Conservation (phyloP, 768 basidiomycete species). For the Dacryopinax primogenitus region DNA sequence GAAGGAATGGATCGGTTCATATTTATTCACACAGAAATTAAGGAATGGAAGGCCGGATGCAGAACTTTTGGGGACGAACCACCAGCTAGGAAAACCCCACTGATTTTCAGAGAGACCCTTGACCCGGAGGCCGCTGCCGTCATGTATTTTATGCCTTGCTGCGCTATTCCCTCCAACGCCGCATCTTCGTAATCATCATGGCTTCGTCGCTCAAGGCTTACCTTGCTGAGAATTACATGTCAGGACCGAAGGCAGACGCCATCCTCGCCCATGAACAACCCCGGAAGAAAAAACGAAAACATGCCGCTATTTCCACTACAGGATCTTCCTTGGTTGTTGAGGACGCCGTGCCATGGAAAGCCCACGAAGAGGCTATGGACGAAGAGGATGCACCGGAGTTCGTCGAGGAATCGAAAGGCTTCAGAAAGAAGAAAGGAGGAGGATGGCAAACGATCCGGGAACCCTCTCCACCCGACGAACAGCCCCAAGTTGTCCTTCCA, state of each 20-base stretch:
- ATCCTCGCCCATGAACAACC: constrained; percentile 57
- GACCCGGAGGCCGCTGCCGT: constrained; percentile 8
- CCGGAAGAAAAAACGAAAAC: constrained; percentile 51
- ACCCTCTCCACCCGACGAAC: constrained; percentile 50
- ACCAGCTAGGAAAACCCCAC: neutral
- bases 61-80: neutral
- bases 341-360: constrained; percentile 52
- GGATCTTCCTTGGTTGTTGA: constrained; percentile 12
- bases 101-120: no score
- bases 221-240: constrained; percentile 87
- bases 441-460: constrained; percentile 19
- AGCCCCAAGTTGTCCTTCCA: constrained; percentile 41
- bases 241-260: constrained; percentile 89
- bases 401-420: constrained; percentile 20
- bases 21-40: neutral
- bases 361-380: constrained; percentile 37
- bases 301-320: constrained; percentile 19
- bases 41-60: neutral
- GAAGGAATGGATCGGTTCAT: neutral
- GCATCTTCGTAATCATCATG: neutral
- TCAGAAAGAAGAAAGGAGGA: constrained; percentile 22
- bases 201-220: constrained; percentile 52
- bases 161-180: neutral
- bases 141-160: neutral
- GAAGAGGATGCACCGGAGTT: constrained; percentile 35